Conservation (phyloP, 164 flowering plant species). For the Magnolia officinalis region DNA sequence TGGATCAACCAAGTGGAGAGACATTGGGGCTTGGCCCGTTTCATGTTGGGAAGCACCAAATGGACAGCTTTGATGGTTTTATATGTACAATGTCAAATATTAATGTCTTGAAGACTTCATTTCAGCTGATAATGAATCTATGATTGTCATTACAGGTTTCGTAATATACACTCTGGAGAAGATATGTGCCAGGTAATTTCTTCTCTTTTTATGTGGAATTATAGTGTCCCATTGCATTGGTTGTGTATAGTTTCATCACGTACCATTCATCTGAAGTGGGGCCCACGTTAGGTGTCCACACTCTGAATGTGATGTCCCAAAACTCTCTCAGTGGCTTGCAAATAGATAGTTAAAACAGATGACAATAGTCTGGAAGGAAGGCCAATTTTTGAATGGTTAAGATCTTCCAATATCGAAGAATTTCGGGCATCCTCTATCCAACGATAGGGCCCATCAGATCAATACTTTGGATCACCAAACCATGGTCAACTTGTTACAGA, state of each 20-base stretch:
- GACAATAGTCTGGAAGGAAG: background rate
- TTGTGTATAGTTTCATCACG: background rate
- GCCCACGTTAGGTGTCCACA: background rate
- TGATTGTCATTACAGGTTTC: constrained; percentile 42
- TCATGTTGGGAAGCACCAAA: background rate
- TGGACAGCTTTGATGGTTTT: background rate
- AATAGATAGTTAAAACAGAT: background rate
- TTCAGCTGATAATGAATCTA: background rate
- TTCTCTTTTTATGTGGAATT: background rate
- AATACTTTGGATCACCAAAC: too few relatives aligned
- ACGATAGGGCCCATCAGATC: too few relatives aligned
- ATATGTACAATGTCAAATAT: background rate
- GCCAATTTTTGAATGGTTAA: too few relatives aligned
- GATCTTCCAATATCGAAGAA: too few relatives aligned
- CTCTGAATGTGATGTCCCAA: background rate
- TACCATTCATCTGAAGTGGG: background rate
- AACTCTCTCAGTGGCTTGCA: background rate
- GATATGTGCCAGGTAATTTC: constrained; percentile 58
- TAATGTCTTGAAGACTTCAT: background rate
- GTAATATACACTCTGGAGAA: constrained; percentile 56
- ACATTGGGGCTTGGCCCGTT: background rate
- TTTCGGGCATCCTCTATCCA: too few relatives aligned
- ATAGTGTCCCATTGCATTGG: background rate
- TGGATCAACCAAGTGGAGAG: background rate
- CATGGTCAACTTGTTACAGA: too few relatives aligned